phyloP scores from a whole-genome alignment of 1,284 basidiomycete genomes.

The Takashimella tepidaria region DNA sequence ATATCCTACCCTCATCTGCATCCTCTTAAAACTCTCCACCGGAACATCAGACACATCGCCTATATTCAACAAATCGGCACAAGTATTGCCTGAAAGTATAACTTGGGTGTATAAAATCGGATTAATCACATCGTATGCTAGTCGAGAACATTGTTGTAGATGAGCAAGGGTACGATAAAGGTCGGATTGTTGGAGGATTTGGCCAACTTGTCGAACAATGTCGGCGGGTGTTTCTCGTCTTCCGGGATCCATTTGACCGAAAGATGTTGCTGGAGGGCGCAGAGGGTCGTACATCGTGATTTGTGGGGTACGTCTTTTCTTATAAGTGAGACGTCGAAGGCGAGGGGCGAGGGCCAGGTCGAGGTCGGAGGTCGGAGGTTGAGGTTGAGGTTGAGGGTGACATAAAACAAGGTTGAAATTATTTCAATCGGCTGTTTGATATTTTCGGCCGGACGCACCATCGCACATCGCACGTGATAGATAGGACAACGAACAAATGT shows the following conservation, averaged over 20 bases:
- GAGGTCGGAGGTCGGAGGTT: no score
- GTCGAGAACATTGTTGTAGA: constrained; percentile 11
- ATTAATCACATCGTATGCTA: constrained; percentile 10
- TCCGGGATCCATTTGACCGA: not conserved
- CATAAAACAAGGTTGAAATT: no score
- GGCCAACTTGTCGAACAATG: constrained; percentile 17
- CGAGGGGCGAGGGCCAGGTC: no score
- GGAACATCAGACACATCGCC: not conserved
- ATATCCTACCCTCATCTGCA: not conserved
- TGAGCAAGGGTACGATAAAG: constrained; percentile 6
- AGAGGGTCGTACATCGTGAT: no score
- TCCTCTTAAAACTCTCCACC: constrained; percentile 3
- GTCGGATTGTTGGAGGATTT: constrained; percentile 5
- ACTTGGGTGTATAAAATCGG: constrained; percentile 16
- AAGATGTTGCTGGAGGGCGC: not conserved
- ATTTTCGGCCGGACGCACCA: no score
- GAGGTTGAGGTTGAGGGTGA: no score
- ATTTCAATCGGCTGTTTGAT: no score
- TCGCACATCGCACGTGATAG: no score
- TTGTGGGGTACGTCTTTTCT: no score
- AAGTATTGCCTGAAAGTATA: constrained; percentile 4
- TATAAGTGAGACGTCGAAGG: no score
- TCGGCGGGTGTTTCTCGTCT: constrained; percentile 5
- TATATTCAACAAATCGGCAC: constrained; percentile 10
- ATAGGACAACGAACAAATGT: no score